phyloP scores from a whole-genome alignment of 2,329 filamentous ascomycete genomes.

The Aspergillus sergii region DNA sequence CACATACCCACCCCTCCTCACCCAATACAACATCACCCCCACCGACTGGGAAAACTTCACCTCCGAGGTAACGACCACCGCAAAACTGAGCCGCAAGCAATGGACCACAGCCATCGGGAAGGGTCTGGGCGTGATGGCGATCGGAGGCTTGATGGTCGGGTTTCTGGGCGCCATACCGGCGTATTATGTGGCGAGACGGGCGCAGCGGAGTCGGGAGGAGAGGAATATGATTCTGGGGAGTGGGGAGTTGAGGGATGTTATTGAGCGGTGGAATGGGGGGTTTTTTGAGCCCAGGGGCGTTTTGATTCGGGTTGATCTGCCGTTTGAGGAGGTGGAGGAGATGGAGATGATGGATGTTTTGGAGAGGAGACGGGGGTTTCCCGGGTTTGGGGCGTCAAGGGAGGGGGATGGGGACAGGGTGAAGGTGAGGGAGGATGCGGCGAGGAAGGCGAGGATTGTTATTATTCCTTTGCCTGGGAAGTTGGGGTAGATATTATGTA shows the following conservation, averaged over 20 bases:
- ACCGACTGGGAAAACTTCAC: constrained; percentile 33
- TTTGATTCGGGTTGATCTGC: constrained; percentile 35
- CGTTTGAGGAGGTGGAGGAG: constrained; percentile 29
- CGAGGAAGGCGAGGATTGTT: constrained; percentile 1
- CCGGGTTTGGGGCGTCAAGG: background rate
- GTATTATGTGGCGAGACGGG: constrained; percentile 23
- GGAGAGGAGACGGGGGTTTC: background rate
- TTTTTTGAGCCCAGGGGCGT: constrained; percentile 32
- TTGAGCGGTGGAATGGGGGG: constrained; percentile 32
- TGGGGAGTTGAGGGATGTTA: constrained; percentile 25
- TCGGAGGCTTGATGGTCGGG: constrained; percentile 35
- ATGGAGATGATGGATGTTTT: constrained; percentile 25
- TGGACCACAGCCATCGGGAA: constrained; percentile 33
- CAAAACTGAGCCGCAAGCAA: constrained; percentile 30
- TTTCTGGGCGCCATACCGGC: constrained; percentile 33
- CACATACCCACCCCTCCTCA: constrained; percentile 30
- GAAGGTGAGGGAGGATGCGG: background rate
- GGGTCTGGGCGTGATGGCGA: constrained; percentile 31
- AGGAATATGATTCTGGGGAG: constrained; percentile 29
- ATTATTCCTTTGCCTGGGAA: constrained; percentile 1
- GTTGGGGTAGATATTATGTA: background rate
- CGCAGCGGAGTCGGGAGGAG: constrained; percentile 25
- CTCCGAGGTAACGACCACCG: constrained; percentile 28
- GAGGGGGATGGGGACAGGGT: background rate
- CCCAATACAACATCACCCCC: constrained; percentile 22